Evolutionary conservation across 225 moss, liverwort and hornwort species (phyloP), one percentile per base, ranked within the genome.

Genomic region (Sphagnum tenellum): DNA sequence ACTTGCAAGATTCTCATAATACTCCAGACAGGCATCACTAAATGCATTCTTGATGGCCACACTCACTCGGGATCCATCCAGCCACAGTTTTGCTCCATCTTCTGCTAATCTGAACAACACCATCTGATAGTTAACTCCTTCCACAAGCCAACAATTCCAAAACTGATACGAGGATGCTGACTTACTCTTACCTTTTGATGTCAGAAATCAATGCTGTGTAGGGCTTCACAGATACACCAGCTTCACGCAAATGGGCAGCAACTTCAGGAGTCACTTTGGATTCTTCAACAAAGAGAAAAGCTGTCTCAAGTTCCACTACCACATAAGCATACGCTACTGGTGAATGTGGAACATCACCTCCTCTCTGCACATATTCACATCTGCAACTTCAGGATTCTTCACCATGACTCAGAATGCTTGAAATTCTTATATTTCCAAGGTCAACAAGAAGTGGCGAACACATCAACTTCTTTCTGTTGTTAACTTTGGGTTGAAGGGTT

Each of bases 251-350:
- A 78, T 98, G 88, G 5, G 79, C 71, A 57, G 76, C 72, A 69
- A 98, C 79, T 71, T 93, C 89, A 63, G 70, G 49, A 2, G 76
- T 90, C 45, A 98, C 71, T 71, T 98, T 98, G 29, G 76, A 59
- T 53, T 89, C 76, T 63, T 93, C 87, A 62, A 98, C 89, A 79
- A 89, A 93, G 62, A 98, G 80, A 49, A 83, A 72, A 63, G 93
- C 93, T 59, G 83, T 70, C 55, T 93, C 82, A 7, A 87, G 73
- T 58, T 89, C 85, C 76, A 96, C 92, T 69, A 96, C 71, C 73
- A 88, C 82, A 69, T 96, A 96, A 53, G 86, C 86, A 82, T 96
- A 96, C 61, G 84, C 79, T 57, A 96, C 95, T 71, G 95, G 95
- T 69, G 81, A 89, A 76, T 89, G 92, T 12, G 95, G 92, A 55